Evolutionary conservation across 352 stramenopile genomes (phyloP), one percentile per base, ranked within the genome.

Genomic region (Phytopythium cucurbitacearum): DNA sequence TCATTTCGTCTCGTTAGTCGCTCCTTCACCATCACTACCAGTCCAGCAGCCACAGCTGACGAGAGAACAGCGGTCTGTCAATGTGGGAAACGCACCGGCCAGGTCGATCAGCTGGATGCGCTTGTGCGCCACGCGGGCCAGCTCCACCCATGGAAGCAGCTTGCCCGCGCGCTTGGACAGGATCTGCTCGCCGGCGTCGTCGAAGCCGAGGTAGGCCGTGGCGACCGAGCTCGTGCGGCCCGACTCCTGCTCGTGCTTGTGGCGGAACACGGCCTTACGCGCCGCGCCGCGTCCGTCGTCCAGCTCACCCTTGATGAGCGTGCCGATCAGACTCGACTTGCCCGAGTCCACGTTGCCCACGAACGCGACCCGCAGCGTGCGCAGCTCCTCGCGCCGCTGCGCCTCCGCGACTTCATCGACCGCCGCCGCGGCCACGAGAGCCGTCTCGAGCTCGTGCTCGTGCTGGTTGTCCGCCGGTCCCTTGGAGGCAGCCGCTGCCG

Each of bases 201-300:
- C 80, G 62, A 95, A 95, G 49, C 85, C 85, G 45, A 95, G 63
- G 60, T 93, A 94, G 11, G 81, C 82, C 4, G 81, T 92, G 5
- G 85, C 81, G 8, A 95, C 84, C 42, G 73, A 89, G 56, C 84
- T 94, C 37, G 85, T 95, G 35, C 85, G 79, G 5, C 85, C 85
- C n/a, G 76, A 82, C 42, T 94, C 84, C 16, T 75, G 34, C 63
- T 95, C 85, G 61, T 95, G 85, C 64, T 95, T 89, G 69, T 95
- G 85, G 51, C 85, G 82, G 56, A 95, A 95, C 42, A 95, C 87
- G 38, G 80, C 82, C 55, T 89, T 73, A 21, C 85, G 79, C 43
- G 85, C 91, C 5, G 75, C 76, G 7, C 85, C 97, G 38, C 97
- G 90, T 34, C 97, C 97, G 68, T 99, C 96, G 67, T 99, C 97